Percentiles rank a stretch among this genome's conserved stretches.
Evolutionary conservation across 768 basidiomycete genomes (phyloP).

Genomic region (Boletus pseudopeckii): DNA sequence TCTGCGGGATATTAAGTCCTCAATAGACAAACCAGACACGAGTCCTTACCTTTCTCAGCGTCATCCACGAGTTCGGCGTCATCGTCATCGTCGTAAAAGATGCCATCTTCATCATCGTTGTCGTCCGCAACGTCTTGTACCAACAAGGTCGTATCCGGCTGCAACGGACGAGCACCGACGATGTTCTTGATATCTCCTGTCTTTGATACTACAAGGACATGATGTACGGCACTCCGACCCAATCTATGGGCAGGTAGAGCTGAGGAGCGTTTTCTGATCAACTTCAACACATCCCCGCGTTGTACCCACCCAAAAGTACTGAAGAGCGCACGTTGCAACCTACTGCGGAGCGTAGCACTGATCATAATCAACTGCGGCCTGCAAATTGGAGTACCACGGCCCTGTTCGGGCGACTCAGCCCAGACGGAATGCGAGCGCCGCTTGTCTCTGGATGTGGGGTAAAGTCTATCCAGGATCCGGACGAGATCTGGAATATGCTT

Average conservation of each 20-base stretch:
- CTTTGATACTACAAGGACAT: slow-evolving; percentile 59
- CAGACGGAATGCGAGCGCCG: not conserved
- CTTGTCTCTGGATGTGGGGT: slow-evolving; percentile 31
- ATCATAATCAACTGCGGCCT: slow-evolving; percentile 62
- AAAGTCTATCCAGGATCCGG: slow-evolving; percentile 57
- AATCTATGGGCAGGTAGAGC: slow-evolving; percentile 27
- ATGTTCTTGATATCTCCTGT: slow-evolving; percentile 54
- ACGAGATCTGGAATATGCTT: slow-evolving; percentile 59
- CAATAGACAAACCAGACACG: not conserved
- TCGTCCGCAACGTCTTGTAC: not conserved
- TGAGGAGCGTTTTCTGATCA: slow-evolving; percentile 26
- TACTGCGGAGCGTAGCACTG: slow-evolving; percentile 65
- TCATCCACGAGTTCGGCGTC: slow-evolving; percentile 16
- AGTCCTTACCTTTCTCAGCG: slow-evolving; percentile 21
- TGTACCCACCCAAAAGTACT: slow-evolving; percentile 59
- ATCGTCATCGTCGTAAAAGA: slow-evolving; percentile 28
- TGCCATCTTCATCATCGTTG: slow-evolving; percentile 7
- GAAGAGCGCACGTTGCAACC: slow-evolving; percentile 39
- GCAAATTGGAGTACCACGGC: slow-evolving; percentile 5
- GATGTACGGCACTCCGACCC: slow-evolving; percentile 40
- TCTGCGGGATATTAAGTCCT: slow-evolving; percentile 34
- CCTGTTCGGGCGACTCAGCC: slow-evolving; percentile 11
- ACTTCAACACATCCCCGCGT: slow-evolving; percentile 34
- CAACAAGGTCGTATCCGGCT: not conserved
- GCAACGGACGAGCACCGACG: slow-evolving; percentile 37